These are phyloP conservation scores for Acanthamoeba lugdunensis DNA, from an alignment of 208 protist genomes.

Conservation along the genomic window DNA sequence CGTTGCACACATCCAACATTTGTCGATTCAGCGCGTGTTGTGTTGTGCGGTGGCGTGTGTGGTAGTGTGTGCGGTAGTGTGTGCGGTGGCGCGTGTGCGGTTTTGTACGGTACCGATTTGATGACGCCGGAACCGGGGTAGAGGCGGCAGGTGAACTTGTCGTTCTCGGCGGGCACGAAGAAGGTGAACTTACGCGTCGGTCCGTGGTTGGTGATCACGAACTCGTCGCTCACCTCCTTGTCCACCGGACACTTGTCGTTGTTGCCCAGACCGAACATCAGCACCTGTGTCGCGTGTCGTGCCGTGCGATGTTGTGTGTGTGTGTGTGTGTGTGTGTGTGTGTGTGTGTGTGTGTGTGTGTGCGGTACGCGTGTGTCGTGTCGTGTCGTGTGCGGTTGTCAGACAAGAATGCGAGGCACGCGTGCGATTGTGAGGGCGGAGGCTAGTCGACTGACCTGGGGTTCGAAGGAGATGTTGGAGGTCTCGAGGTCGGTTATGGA, in stretches of 20 bases:
- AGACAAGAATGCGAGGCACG: no score
- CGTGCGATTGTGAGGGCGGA: no score
- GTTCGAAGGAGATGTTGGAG: constrained; percentile 31
- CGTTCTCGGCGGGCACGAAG: constrained; percentile 62
- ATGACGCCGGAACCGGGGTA: constrained; percentile 29
- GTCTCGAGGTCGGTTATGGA: constrained; percentile 29
- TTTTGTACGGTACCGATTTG: background rate
- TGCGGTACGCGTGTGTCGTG: no score
- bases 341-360: no score
- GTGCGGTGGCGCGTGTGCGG: background rate
- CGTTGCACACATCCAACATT: background rate
- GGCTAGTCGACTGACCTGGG: background rate
- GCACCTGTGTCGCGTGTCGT: background rate
- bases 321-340: no score
- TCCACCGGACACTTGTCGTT: constrained; percentile 45
- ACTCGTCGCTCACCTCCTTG: constrained; percentile 17
- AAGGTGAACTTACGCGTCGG: constrained; percentile 60
- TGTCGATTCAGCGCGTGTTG: no score
- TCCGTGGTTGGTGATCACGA: constrained; percentile 60
- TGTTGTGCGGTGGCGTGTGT: background rate
- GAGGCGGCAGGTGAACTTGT: constrained; percentile 52
- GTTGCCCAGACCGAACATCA: constrained; percentile 25
- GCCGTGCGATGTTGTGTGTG: no score
- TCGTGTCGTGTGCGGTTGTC: no score
- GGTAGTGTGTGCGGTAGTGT: background rate